A percentile compares a stretch with the other conserved stretches of the same genome.
These are phyloP conservation scores for Lentinula sp. DNA, from an alignment of 768 basidiomycete genomes.

Conservation along the genomic window DNA sequence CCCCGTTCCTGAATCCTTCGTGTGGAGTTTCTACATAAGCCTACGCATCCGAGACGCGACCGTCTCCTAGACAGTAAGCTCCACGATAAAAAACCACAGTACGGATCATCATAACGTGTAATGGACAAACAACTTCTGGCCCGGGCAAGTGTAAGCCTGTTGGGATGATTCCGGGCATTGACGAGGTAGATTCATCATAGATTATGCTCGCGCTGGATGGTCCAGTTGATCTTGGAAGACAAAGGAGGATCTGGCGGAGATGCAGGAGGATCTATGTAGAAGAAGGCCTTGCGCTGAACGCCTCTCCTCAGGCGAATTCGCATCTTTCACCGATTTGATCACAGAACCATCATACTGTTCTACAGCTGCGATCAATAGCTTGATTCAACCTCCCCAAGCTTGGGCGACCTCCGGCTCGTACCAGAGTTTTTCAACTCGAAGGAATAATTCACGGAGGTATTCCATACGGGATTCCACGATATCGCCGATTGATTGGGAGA, in stretches of 20 bases:
- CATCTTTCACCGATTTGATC: not conserved
- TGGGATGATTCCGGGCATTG: not conserved
- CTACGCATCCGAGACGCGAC: too few relatives aligned
- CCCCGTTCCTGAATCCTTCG: too few relatives aligned
- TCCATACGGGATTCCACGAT: constrained; percentile 50
- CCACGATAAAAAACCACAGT: too few relatives aligned
- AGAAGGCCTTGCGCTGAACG: not conserved
- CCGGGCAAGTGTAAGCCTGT: too few relatives aligned
- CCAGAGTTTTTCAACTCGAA: constrained; percentile 47
- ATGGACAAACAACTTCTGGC: too few relatives aligned
- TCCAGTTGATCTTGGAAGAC: constrained; percentile 19
- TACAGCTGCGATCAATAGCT: constrained; percentile 41
- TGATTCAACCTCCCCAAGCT: constrained; percentile 57
- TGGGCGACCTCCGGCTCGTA: constrained; percentile 39
- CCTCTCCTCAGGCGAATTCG: not conserved
- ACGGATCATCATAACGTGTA: too few relatives aligned
- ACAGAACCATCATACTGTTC: constrained; percentile 26
- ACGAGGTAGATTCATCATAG: constrained; percentile 18
- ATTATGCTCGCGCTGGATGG: constrained; percentile 23
- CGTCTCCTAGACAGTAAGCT: too few relatives aligned
- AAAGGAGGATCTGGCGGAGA: too few relatives aligned
- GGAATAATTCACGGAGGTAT: constrained; percentile 38
- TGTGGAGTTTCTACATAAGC: too few relatives aligned
- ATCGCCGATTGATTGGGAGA: constrained; percentile 41
- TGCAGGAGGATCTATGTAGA: not conserved